A percentile compares a stretch with the other conserved stretches of the same genome.
Evolutionary conservation across 177 flowering plant genomes (phyloP).

Genomic region (Vitis hybrid): DNA sequence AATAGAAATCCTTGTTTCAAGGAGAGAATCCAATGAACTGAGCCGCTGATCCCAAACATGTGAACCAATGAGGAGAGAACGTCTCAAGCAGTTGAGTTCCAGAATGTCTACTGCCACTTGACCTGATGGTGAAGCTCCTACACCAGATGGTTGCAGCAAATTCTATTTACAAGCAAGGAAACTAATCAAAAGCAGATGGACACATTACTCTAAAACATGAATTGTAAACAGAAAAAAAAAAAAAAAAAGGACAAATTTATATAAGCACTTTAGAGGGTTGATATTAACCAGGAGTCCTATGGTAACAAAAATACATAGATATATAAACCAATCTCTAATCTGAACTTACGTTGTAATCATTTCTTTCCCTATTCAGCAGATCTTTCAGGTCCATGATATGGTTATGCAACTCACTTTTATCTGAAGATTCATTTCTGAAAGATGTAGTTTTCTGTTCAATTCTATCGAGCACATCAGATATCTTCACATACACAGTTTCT

Average conservation of each 20-base stretch:
- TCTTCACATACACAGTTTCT: constrained; percentile 58
- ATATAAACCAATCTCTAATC: not conserved
- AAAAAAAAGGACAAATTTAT: not conserved
- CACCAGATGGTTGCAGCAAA: constrained; percentile 39
- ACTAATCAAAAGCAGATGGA: not conserved
- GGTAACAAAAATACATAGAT: not conserved
- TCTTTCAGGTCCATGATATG: constrained; percentile 63
- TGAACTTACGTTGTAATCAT: constrained; percentile 61
- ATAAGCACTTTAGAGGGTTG: not conserved
- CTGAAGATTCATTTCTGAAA: constrained; percentile 32
- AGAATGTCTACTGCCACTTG: constrained; percentile 52
- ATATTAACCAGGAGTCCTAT: not conserved
- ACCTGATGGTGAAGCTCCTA: constrained; percentile 31
- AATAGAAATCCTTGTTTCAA: constrained; percentile 30
- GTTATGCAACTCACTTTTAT: constrained; percentile 40
- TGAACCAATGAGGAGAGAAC: constrained; percentile 67
- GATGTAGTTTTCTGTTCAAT: constrained; percentile 51
- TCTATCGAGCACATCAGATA: constrained; percentile 50
- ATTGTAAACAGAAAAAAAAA: not conserved
- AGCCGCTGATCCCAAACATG: constrained; percentile 81
- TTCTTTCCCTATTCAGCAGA: constrained; percentile 54
- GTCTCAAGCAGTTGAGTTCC: constrained; percentile 74
- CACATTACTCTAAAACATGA: not conserved
- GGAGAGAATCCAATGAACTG: constrained; percentile 54
- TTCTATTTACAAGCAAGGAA: constrained; percentile 36